phyloP scores from a whole-genome alignment of 371 early-diverging fungal species.

The Amoeboaphelidium occidentale region DNA sequence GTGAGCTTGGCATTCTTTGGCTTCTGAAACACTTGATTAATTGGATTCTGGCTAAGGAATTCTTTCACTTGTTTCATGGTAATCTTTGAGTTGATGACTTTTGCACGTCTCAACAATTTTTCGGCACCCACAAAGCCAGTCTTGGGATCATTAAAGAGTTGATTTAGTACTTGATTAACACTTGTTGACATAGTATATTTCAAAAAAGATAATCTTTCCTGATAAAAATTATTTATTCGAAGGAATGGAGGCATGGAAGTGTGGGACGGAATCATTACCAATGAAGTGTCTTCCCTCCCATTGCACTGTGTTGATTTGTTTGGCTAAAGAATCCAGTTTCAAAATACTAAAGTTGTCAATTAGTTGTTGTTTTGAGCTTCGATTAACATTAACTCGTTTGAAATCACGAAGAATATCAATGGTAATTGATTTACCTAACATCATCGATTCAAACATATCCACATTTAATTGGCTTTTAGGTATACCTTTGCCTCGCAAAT shows the following conservation, averaged over 20 bases:
- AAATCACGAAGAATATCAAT: not conserved
- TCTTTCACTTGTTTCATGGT: conserved; percentile 1
- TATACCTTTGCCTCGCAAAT: no score
- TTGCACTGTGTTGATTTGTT: not conserved
- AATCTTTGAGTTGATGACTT: not conserved
- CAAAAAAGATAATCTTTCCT: conserved; percentile 1
- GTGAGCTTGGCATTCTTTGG: conserved; percentile 1
- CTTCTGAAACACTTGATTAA: conserved; percentile 1
- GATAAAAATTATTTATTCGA: conserved; percentile 1
- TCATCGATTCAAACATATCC: no score
- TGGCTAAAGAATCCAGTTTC: not conserved
- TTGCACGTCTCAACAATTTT: conserved; percentile 1
- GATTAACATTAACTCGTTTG: not conserved
- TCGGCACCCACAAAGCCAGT: conserved; percentile 1
- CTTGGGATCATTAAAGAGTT: conserved; percentile 1
- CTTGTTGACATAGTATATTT: not conserved
- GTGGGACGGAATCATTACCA: not conserved
- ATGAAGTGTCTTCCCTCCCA: not conserved
- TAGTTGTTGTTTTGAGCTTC: conserved; percentile 1
- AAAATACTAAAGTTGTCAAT: conserved; percentile 1
- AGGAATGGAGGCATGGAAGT: not conserved
- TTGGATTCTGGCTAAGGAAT: not conserved
- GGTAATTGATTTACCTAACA: no score
- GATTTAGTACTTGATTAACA: not conserved
- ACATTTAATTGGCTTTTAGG: no score